Evolutionary conservation across 495 filamentous ascomycete species (phyloP).

Genomic region (Neurospora sp.): DNA sequence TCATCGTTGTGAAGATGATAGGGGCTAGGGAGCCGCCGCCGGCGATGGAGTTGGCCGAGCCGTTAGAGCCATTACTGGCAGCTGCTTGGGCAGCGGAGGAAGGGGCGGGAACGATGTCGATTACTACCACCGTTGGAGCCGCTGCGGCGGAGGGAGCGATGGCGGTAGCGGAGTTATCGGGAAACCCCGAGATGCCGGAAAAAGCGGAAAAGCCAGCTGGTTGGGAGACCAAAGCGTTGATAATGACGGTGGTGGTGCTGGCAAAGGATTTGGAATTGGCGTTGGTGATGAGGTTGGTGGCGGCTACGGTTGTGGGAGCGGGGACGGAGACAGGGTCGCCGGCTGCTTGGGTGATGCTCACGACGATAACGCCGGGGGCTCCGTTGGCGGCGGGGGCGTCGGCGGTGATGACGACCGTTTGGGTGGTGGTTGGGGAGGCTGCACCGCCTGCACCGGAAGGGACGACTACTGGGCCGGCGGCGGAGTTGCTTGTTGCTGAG

Average conservation of each 20-base stretch:
- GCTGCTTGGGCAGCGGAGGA: neutral
- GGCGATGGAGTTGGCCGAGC: neutral
- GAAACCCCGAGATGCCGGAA: neutral
- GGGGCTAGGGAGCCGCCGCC: neutral
- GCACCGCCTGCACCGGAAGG: neutral
- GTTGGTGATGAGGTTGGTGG: neutral
- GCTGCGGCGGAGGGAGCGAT: neutral
- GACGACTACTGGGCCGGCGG: neutral
- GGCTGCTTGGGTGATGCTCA: neutral
- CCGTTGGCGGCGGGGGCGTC: neutral
- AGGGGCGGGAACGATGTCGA: neutral
- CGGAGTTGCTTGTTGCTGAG: neutral
- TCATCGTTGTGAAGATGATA: neutral
- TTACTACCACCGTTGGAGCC: neutral
- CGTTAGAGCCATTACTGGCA: neutral
- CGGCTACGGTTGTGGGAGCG: neutral
- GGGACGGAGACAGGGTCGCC: neutral
- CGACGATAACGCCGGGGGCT: neutral
- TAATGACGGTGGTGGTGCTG: neutral
- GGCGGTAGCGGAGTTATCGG: neutral
- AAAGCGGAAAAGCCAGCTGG: neutral
- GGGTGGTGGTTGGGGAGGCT: neutral
- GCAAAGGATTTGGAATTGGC: neutral
- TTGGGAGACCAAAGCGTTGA: neutral
- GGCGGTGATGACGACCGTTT: neutral